These are phyloP conservation scores for Tremella mesenterica DNA, from an alignment of 768 basidiomycete species.

Conservation along the genomic window DNA sequence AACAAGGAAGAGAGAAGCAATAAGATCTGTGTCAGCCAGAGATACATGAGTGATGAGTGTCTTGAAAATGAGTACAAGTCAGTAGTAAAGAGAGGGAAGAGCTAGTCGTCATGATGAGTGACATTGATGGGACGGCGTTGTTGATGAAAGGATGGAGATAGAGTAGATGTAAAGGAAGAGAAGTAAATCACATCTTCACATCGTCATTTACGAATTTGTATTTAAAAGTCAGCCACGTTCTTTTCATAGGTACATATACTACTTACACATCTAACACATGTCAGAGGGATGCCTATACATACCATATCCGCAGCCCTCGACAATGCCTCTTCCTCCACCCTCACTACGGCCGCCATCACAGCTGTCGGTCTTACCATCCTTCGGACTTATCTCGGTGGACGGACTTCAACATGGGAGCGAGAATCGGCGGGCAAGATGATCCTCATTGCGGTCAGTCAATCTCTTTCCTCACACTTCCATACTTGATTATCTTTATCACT, in stretches of 20 bases:
- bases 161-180: no score
- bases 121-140: no score
- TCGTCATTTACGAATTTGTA: no score
- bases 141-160: no score
- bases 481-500: not conserved
- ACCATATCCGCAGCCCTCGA: conserved; percentile 12
- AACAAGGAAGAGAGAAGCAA: no score
- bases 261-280: not conserved
- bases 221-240: no score
- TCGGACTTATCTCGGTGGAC: conserved; percentile 33
- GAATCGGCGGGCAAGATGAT: conserved; percentile 46
- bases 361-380: conserved; percentile 1
- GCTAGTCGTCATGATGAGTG: no score
- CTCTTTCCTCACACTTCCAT: not conserved
- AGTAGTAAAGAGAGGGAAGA: no score
- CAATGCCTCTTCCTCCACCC: conserved; percentile 4
- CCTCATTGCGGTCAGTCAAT: conserved; percentile 32
- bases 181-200: no score
- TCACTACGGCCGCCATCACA: not conserved
- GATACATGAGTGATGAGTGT: no score
- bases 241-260: not conserved
- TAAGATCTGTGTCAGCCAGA: no score
- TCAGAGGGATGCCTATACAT: conserved; percentile 23
- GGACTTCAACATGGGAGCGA: conserved; percentile 38
- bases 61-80: no score